Base-by-base conservation (phyloP, 2,329 filamentous ascomycete species). In the Aspergillus ustus region DNA sequence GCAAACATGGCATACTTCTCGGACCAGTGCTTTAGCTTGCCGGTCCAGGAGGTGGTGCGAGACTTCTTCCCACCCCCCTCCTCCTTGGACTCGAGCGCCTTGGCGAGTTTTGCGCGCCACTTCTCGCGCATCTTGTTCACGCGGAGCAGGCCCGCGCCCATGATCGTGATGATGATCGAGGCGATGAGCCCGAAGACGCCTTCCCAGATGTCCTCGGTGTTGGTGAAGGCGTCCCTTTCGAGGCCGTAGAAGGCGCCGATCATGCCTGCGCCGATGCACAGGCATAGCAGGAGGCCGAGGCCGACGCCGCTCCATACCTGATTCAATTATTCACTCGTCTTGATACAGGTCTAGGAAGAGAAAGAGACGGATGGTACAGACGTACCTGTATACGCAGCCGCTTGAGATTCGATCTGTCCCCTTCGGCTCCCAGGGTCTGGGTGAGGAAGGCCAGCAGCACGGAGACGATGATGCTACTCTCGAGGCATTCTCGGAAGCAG, bases 1-100 rank as follows among this genome's bases (percentile, higher is more conserved):
- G 91, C 75, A 75, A 96, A 95, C 89, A 96, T 91, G 72, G 89
- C 87, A 73, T 96, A 94, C 74, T 90, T 92, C 74, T 93, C 88
- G n/a, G 82, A 78, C 79, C 86, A 90, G 53, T 80, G 77, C 75
- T 89, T 89, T 66, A 92, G 77, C 8, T 76, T 77, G 3, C 72
- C 77, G 17, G 74, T 74, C 17, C 74, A 77, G 4, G n/a, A n/a
- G n/a, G n/a, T n/a, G n/a, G 72, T 73, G 11, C 45, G 74, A 71
- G 40, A 77, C 77, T 25, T 52, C 13, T n/a, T n/a, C n/a, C n/a
- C n/a, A n/a, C n/a, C n/a, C n/a, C n/a, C n/a, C n/a, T n/a, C n/a
- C n/a, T 29, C 83, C 80, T 37, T 83, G 80, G 11, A 73, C 67
- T 91, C 87, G 25, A 94, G 77, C 2, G 90, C 86, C 69, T 85